Conservation (phyloP, 2,329 filamentous ascomycete species). For the Orbilia oligospora region DNA sequence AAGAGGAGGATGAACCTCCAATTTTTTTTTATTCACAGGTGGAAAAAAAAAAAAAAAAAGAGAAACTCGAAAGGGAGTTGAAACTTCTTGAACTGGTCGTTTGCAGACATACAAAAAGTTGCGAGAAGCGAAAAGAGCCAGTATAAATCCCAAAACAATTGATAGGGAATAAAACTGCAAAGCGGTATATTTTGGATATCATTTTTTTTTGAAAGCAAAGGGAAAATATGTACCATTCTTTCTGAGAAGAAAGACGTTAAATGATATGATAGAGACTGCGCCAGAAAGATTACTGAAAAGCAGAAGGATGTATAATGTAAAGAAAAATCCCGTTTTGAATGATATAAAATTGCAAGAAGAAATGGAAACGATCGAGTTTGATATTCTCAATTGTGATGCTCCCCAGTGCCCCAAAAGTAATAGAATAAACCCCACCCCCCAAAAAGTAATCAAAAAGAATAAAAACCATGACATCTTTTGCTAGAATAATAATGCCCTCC, state of each 20-base stretch:
- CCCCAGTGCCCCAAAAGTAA: slow-evolving; percentile 35
- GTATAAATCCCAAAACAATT: slow-evolving; percentile 32
- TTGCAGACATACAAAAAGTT: slow-evolving; percentile 44
- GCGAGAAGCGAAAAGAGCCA: slow-evolving; percentile 25
- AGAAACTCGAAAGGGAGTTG: slow-evolving; percentile 33
- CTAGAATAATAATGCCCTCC: slow-evolving; percentile 42
- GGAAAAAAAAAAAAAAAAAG: background rate
- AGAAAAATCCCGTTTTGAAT: slow-evolving; percentile 29
- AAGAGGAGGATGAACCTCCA: slow-evolving; percentile 24
- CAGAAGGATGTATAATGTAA: slow-evolving; percentile 18
- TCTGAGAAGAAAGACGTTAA: slow-evolving; percentile 25
- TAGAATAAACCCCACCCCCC: slow-evolving; percentile 36
- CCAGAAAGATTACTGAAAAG: slow-evolving; percentile 37
- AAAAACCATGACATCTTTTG: slow-evolving; percentile 56
- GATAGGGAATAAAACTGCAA: slow-evolving; percentile 31
- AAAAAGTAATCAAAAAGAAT: slow-evolving; percentile 39
- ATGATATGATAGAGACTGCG: slow-evolving; percentile 45
- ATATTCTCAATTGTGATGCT: slow-evolving; percentile 42
- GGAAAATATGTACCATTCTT: slow-evolving; percentile 58
- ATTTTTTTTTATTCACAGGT: background rate
- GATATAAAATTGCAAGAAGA: slow-evolving; percentile 37
- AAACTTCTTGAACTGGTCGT: slow-evolving; percentile 50
- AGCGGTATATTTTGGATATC: slow-evolving; percentile 59
- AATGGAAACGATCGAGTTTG: slow-evolving; percentile 57
- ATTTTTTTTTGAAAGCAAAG: slow-evolving; percentile 14